phyloP scores from a whole-genome alignment of 129 eudicot genomes.

The Artemisia argyi region DNA sequence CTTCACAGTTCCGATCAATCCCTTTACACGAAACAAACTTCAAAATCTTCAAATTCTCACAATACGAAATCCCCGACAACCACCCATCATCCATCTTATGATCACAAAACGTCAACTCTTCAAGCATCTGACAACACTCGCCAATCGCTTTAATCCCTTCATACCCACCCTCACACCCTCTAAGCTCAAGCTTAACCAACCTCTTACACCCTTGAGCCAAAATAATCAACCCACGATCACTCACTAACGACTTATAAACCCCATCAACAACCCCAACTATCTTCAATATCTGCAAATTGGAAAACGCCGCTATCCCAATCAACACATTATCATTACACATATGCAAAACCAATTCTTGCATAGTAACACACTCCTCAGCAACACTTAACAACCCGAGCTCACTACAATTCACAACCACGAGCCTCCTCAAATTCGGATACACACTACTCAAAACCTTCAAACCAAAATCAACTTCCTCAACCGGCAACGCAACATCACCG shows the following conservation, averaged over 20 bases:
- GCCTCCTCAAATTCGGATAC: constrained; percentile 63
- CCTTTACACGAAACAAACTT: constrained; percentile 59
- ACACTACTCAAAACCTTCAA: constrained; percentile 57
- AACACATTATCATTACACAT: constrained; percentile 58
- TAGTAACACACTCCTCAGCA: constrained; percentile 58
- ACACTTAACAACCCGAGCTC: constrained; percentile 70
- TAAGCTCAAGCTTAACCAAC: constrained; percentile 74
- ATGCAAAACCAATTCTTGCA: constrained; percentile 74
- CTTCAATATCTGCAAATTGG: constrained; percentile 58
- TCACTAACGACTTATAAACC: constrained; percentile 51
- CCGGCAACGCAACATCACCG: constrained; percentile 32
- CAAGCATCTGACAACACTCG: constrained; percentile 80
- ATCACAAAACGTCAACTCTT: constrained; percentile 61
- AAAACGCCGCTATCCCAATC: constrained; percentile 61
- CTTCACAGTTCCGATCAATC: constrained; percentile 46
- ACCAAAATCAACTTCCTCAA: constrained; percentile 62
- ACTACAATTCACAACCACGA: constrained; percentile 59
- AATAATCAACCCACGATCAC: constrained; percentile 85
- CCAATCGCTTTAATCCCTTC: constrained; percentile 85
- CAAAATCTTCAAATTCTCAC: constrained; percentile 66
- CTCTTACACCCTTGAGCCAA: constrained; percentile 84
- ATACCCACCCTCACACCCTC: constrained; percentile 79
- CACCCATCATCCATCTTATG: constrained; percentile 83
- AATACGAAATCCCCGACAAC: constrained; percentile 70
- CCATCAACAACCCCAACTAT: constrained; percentile 62